Base-by-base conservation (phyloP, 1,139 yeast genomes). In the Magnusiomyces suaveolens region DNA sequence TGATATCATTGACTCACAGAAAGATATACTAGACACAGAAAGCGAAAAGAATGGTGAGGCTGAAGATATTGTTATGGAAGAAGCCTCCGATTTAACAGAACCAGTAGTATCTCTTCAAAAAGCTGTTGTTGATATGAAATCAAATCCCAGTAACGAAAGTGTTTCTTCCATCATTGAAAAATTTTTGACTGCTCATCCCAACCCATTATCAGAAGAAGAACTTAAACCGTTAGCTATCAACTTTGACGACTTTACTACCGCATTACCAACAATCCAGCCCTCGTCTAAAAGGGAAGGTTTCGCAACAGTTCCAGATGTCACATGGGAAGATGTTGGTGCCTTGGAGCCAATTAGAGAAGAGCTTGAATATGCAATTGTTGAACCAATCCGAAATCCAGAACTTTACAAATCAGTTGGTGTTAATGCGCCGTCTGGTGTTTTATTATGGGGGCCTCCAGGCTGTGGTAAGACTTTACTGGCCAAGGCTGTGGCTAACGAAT, bases 381-480 rank as follows among this genome's bases (percentile, higher is more conserved):
- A 90, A 66, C 98, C 98, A 1, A 90, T 92, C 61, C 84, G 85
- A 63, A 81, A 89, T 61, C 99, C 99, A 1, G 97, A 90, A 60
- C 72, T 92, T 21, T 92, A 86, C 66, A 82, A 82, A 60, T 82
- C 84, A 60, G 97, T 92, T 10, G 99, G 99, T 69, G 90, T 92
- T 43, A 81, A 89, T 54, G 96, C 97, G 0, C 97, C 98, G 1
- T 90, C 97, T 0, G 99, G 99, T 54, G 98, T 92, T 0, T 73
- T 92, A 23, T 78, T 92, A 76, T 92, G 98, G 98, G 99, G 99
- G 0, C 99, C 98, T 1, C 98, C 98, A 1, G 98, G 98, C 24
- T 92, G 97, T 73, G 98, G 98, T 77, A 92, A 92, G 67, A 92
- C 98, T 0, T 75, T 92, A 55, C 74, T 92, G 51, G 98, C 97